These are phyloP conservation scores for Irpex lacteus DNA, from an alignment of 1,284 basidiomycete species.

Conservation along the genomic window DNA sequence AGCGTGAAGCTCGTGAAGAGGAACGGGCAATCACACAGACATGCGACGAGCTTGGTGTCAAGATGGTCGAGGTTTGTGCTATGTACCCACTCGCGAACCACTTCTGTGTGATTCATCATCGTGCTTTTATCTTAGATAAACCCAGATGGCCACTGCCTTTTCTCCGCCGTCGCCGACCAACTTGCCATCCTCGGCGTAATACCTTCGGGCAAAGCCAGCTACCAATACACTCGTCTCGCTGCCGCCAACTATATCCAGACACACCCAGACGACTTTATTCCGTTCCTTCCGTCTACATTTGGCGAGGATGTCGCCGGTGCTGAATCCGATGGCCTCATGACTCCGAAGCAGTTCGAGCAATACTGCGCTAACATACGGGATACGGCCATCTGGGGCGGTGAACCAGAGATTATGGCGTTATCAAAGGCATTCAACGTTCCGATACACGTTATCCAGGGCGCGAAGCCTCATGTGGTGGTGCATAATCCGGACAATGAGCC, in stretches of 20 bases:
- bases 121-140: conserved; percentile 57
- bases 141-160: conserved; percentile 95
- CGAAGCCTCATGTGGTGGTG: conserved; percentile 78
- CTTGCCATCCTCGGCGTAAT: conserved; percentile 64
- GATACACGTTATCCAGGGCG: conserved; percentile 90
- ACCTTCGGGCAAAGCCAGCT: conserved; percentile 53
- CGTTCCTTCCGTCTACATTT: conserved; percentile 80
- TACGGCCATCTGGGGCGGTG: conserved; percentile 94
- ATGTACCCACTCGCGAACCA: no score
- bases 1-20: conserved; percentile 72
- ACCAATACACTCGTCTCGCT: conserved; percentile 59
- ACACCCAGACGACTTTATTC: conserved; percentile 90
- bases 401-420: conserved; percentile 94
- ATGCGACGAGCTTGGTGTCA: conserved; percentile 66
- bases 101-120: conserved; percentile 8
- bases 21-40: conserved; percentile 64
- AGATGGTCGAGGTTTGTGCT: conserved; percentile 65
- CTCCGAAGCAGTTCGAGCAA: conserved; percentile 59
- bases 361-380: conserved; percentile 84
- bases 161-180: conserved; percentile 91
- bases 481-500: conserved; percentile 57
- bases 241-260: conserved; percentile 83
- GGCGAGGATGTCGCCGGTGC: conserved; percentile 79
- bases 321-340: conserved; percentile 70
- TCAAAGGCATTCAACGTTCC: conserved; percentile 82